Percentiles rank a stretch among this genome's conserved stretches.
These are phyloP conservation scores for Euphorbia schlechtendalii DNA, from an alignment of 441 rosid species.

Conservation along the genomic window DNA sequence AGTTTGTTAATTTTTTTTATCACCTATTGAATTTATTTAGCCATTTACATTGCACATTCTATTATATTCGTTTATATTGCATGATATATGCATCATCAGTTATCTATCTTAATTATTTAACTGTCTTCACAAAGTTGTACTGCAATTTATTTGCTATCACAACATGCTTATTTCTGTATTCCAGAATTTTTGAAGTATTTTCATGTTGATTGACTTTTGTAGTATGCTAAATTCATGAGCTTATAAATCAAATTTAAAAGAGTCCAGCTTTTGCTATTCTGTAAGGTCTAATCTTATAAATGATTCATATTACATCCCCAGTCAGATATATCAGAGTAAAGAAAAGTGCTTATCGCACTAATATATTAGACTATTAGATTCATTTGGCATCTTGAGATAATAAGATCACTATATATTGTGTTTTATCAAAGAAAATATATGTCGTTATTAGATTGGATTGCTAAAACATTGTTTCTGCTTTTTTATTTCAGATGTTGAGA, in stretches of 20 bases:
- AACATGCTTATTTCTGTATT: not conserved
- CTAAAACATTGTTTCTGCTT: too few relatives aligned
- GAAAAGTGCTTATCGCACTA: not conserved
- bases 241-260: not conserved
- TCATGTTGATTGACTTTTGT: not conserved
- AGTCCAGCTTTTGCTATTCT: not conserved
- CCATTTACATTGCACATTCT: not conserved
- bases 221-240: not conserved
- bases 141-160: not conserved
- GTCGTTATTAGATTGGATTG: too few relatives aligned
- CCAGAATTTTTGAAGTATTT: not conserved
- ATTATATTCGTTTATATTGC: not conserved
- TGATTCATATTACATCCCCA: not conserved
- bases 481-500: not conserved
- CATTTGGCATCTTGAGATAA: not conserved
- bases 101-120: not conserved
- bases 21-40: not conserved
- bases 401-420: not conserved
- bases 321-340: not conserved
- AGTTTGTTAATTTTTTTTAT: not conserved
- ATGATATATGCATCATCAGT: not conserved
- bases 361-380: not conserved
- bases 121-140: not conserved
- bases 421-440: slow-evolving; percentile 5
- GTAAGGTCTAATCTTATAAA: not conserved